Evolutionary conservation across 1,139 yeast genomes (phyloP).

Genomic region (Geotrichum cucujoidarum): DNA sequence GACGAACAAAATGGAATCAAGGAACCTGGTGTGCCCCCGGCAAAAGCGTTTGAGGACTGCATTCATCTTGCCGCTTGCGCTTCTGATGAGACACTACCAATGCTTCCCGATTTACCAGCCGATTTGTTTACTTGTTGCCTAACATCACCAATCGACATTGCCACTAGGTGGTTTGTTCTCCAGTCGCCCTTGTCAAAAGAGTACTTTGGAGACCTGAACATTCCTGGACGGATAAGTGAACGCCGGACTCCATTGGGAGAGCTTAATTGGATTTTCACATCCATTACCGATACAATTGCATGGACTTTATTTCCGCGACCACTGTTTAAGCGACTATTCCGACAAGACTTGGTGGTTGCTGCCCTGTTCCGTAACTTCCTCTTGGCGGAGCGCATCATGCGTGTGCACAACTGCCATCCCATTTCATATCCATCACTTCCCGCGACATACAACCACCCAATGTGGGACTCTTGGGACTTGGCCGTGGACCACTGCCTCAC

Average conservation of each 20-base stretch:
- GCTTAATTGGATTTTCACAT: constrained; percentile 95
- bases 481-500: constrained; percentile 92
- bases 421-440: constrained; percentile 92
- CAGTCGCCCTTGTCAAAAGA: constrained; percentile 55
- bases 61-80: constrained; percentile 92
- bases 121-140: constrained; percentile 92
- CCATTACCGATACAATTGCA: constrained; percentile 96
- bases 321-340: constrained; percentile 77
- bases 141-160: constrained; percentile 92
- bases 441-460: constrained; percentile 72
- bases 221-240: constrained; percentile 89
- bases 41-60: constrained; percentile 74
- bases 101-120: constrained; percentile 94
- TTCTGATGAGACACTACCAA: constrained; percentile 78
- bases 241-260: constrained; percentile 95
- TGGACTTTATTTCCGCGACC: constrained; percentile 92
- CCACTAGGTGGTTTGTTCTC: constrained; percentile 86
- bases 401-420: constrained; percentile 89
- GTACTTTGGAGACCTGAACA: constrained; percentile 42
- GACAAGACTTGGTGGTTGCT: constrained; percentile 96
- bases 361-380: constrained; percentile 90
- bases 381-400: constrained; percentile 90
- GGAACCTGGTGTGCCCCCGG: constrained; percentile 42
- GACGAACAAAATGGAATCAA: constrained; percentile 53
- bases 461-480: constrained; percentile 99